Conservation (phyloP, 2,329 filamentous ascomycete species). For the Leptographium wingfieldii region DNA sequence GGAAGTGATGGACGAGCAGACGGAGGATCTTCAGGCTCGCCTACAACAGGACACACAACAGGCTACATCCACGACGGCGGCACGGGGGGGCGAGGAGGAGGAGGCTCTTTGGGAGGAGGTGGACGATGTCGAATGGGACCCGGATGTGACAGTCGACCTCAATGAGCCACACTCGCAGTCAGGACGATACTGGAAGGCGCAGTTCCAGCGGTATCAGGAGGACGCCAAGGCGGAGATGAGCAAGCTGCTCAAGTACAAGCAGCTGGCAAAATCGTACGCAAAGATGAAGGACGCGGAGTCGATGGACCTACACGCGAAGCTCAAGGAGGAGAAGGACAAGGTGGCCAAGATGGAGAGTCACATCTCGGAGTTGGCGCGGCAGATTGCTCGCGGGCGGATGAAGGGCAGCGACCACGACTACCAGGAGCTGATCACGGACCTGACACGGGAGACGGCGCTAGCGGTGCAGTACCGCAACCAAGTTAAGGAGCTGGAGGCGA, state of each 20-base stretch:
- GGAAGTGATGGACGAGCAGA: neutral
- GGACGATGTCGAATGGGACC: conserved; percentile 26
- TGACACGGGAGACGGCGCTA: conserved; percentile 44
- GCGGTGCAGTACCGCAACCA: conserved; percentile 45
- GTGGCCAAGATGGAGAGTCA: conserved; percentile 51
- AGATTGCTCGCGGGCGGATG: conserved; percentile 30
- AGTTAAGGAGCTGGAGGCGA: conserved; percentile 44
- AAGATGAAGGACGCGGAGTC: conserved; percentile 66
- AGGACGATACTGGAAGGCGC: conserved; percentile 67
- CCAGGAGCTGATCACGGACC: conserved; percentile 36
- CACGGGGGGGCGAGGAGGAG: conserved; percentile 4
- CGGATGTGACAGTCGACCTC: conserved; percentile 56
- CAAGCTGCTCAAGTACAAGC: conserved; percentile 68
- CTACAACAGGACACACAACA: conserved; percentile 6
- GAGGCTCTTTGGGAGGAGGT: conserved; percentile 44
- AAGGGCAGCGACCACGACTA: conserved; percentile 30
- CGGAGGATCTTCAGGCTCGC: conserved; percentile 11
- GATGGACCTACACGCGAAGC: conserved; percentile 48
- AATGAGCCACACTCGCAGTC: conserved; percentile 64
- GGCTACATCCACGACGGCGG: neutral
- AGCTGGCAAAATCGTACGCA: conserved; percentile 66
- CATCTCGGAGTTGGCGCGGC: conserved; percentile 46
- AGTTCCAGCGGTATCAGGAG: conserved; percentile 61
- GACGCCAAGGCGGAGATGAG: conserved; percentile 63
- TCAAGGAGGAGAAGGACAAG: conserved; percentile 56